Evolutionary conservation across 2,329 filamentous ascomycete species (phyloP).

Genomic region (Leptographium procerum): DNA sequence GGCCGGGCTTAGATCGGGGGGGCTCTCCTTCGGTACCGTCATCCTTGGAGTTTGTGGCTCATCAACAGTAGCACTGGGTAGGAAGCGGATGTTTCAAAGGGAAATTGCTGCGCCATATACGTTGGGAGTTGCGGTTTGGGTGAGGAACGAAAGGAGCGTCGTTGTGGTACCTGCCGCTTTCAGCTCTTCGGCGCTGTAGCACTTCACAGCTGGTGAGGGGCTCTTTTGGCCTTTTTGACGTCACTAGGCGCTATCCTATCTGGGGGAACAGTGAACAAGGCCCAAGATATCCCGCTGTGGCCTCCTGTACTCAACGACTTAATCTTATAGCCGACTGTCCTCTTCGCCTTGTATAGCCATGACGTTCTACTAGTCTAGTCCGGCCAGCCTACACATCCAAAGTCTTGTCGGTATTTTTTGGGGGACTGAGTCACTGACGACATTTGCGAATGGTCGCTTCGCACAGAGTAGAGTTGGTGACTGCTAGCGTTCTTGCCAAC

Average conservation of each 20-base stretch:
- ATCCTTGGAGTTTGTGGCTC: neutral
- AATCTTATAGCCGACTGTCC: no score
- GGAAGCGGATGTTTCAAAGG: neutral
- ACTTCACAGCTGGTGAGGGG: neutral
- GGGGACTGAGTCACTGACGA: no score
- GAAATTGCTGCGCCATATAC: neutral
- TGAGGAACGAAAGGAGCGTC: neutral
- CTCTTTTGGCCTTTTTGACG: neutral
- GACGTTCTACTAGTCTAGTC: no score
- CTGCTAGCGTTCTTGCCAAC: neutral
- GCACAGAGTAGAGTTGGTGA: no score
- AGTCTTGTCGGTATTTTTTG: no score
- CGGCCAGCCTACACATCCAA: no score
- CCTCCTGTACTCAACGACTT: neutral
- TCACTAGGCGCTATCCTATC: neutral
- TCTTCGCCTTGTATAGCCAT: no score
- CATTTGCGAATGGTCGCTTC: no score
- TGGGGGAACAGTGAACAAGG: neutral
- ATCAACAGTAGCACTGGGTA: neutral
- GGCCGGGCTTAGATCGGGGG: slow-evolving; percentile 13
- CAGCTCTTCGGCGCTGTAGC: neutral
- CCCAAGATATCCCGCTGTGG: neutral
- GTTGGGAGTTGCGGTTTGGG: neutral
- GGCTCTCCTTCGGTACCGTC: neutral
- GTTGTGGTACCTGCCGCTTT: neutral